These are phyloP conservation scores for Papilionanthe hybrid DNA, from an alignment of 116 monocot genomes.

Conservation along the genomic window DNA sequence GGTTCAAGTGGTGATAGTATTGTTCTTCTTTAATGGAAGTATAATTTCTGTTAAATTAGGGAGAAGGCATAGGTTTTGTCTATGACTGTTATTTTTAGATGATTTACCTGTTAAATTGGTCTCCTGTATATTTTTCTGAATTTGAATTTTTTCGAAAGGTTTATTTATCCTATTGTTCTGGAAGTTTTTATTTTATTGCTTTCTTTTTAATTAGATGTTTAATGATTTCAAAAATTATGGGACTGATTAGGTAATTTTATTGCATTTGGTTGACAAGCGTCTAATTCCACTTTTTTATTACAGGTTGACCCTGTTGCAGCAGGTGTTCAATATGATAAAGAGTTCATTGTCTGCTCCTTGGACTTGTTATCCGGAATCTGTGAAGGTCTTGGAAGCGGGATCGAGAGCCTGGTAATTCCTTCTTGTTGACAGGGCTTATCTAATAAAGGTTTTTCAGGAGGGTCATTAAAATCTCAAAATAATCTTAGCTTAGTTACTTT, in stretches of 20 bases:
- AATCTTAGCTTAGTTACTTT: neutral
- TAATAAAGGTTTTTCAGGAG: neutral
- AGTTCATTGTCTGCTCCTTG: slow-evolving; percentile 92
- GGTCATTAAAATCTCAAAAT: neutral
- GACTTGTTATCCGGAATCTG: slow-evolving; percentile 87
- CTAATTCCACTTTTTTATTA: slow-evolving; percentile 1
- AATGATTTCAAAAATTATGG: neutral
- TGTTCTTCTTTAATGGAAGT: neutral
- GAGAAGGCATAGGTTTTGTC: neutral
- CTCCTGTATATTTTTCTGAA: slow-evolving; percentile 1
- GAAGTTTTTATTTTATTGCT: neutral
- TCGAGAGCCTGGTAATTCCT: slow-evolving; percentile 79
- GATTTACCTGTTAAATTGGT: slow-evolving; percentile 1
- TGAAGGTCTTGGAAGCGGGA: slow-evolving; percentile 91
- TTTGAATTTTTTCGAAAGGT: neutral
- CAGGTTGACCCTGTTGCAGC: slow-evolving; percentile 82
- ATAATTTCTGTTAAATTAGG: neutral
- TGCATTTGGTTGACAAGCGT: neutral
- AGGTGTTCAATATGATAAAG: slow-evolving; percentile 91
- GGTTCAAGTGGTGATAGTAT: neutral
- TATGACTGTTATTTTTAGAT: neutral
- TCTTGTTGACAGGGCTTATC: neutral
- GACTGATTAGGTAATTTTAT: neutral
- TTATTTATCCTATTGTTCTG: neutral
- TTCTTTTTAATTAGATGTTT: slow-evolving; percentile 4